phyloP scores from a whole-genome alignment of 1,139 yeast genomes.

The Scheffersomyces titani region DNA sequence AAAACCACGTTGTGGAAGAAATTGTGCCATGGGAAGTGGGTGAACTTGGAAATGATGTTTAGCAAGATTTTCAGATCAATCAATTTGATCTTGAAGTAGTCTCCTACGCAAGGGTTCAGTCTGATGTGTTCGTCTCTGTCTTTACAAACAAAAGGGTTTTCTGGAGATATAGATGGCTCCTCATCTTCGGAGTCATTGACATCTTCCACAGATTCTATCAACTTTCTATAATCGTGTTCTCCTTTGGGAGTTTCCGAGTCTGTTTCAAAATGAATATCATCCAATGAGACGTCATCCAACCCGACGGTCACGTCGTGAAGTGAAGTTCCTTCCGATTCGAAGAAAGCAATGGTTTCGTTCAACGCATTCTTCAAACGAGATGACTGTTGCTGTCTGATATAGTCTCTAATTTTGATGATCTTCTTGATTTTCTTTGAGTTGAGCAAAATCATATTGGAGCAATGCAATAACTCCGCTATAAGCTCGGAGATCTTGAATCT shows the following conservation, averaged over 20 bases:
- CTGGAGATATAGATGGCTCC: slow-evolving; percentile 48
- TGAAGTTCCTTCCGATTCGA: slow-evolving; percentile 7
- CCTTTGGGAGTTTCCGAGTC: slow-evolving; percentile 2
- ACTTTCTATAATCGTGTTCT: slow-evolving; percentile 9
- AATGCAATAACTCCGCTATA: slow-evolving; percentile 48
- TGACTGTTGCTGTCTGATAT: slow-evolving; percentile 32
- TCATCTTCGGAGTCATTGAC: slow-evolving; percentile 47
- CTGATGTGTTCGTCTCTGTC: slow-evolving; percentile 37
- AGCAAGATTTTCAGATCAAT: slow-evolving; percentile 41
- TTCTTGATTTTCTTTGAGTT: slow-evolving; percentile 41
- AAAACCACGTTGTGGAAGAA: slow-evolving; percentile 53
- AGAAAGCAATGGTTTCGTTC: slow-evolving; percentile 23
- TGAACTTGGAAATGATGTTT: slow-evolving; percentile 38
- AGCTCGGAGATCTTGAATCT: slow-evolving; percentile 46
- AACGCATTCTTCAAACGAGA: slow-evolving; percentile 36
- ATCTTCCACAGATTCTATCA: slow-evolving; percentile 19
- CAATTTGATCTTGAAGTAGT: slow-evolving; percentile 43
- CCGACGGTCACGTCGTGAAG: slow-evolving; percentile 35
- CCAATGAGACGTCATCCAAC: slow-evolving; percentile 41
- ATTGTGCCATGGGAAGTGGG: slow-evolving; percentile 48
- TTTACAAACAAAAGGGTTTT: slow-evolving; percentile 48
- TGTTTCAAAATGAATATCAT: slow-evolving; percentile 26
- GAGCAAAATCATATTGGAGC: slow-evolving; percentile 50
- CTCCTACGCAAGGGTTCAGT: slow-evolving; percentile 44
- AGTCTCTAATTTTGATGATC: slow-evolving; percentile 38